These are phyloP conservation scores for Metschnikowia kofuensis DNA, from an alignment of 805 yeast species.

Conservation along the genomic window DNA sequence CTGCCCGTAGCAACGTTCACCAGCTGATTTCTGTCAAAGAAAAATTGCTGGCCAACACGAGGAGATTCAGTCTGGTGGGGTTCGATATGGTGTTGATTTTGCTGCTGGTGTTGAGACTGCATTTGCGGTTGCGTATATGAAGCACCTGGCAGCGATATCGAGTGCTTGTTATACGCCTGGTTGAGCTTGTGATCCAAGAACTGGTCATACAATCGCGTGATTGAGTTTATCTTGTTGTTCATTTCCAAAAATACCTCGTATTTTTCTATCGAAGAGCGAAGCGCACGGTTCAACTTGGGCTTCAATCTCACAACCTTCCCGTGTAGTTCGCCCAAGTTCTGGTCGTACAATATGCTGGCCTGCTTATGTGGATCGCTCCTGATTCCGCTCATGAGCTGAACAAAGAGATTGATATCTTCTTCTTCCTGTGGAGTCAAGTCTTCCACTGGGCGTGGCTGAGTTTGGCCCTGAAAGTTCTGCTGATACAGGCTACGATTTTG, in stretches of 20 bases:
- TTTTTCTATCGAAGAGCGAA: conserved; percentile 55
- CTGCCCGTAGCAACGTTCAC: too few relatives aligned
- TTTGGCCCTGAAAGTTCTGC: not conserved
- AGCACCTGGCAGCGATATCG: too few relatives aligned
- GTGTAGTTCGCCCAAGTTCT: conserved; percentile 55
- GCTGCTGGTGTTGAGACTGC: not conserved
- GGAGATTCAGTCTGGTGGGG: not conserved
- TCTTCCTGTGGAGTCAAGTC: conserved; percentile 62
- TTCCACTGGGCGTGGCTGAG: conserved; percentile 8
- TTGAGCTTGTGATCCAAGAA: conserved; percentile 54
- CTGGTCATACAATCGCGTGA: conserved; percentile 72
- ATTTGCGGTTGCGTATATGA: not conserved
- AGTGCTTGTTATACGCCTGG: conserved; percentile 30
- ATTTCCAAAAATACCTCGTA: conserved; percentile 67
- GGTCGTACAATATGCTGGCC: conserved; percentile 40
- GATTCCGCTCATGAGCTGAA: conserved; percentile 58
- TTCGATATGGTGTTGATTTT: not conserved
- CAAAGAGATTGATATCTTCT: conserved; percentile 63
- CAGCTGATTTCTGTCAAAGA: not conserved
- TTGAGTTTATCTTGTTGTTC: conserved; percentile 75
- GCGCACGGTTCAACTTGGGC: conserved; percentile 64
- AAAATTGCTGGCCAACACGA: not conserved
- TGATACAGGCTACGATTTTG: not conserved
- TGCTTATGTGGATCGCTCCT: conserved; percentile 45
- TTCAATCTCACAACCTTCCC: conserved; percentile 56